Conservation (phyloP, 2,329 filamentous ascomycete species). For the Xylaria sp. region DNA sequence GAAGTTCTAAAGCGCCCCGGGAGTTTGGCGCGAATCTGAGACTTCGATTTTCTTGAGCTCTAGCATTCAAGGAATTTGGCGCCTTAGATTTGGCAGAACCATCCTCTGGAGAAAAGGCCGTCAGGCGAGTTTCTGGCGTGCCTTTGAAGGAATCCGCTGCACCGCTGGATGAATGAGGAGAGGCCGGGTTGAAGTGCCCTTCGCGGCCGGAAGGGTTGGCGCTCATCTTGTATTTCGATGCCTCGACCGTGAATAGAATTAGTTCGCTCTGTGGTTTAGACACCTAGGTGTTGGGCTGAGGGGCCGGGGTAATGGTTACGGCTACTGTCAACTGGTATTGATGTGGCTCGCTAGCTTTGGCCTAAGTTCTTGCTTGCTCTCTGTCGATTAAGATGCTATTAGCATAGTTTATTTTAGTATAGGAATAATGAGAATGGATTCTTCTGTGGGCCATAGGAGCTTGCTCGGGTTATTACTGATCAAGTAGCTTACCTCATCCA, state of each 20-base stretch:
- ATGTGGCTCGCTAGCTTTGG: neutral
- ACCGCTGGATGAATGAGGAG: slow-evolving; percentile 62
- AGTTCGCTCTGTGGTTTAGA: neutral
- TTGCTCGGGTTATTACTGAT: neutral
- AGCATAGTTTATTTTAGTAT: neutral
- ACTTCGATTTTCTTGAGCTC: slow-evolving; percentile 45
- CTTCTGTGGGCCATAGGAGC: neutral
- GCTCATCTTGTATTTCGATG: slow-evolving; percentile 34
- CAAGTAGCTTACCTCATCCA: neutral
- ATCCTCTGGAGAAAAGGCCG: slow-evolving; percentile 71
- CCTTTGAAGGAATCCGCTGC: slow-evolving; percentile 66
- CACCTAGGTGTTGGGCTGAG: neutral
- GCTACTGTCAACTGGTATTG: neutral
- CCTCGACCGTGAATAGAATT: neutral
- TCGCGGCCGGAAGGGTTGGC: slow-evolving; percentile 55
- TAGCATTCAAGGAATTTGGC: slow-evolving; percentile 48
- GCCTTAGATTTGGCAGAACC: slow-evolving; percentile 57
- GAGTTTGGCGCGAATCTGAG: slow-evolving; percentile 41
- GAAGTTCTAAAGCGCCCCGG: slow-evolving; percentile 41
- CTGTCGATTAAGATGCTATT: neutral
- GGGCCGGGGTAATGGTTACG: neutral
- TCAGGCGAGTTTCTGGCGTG: slow-evolving; percentile 72
- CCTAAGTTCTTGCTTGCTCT: neutral
- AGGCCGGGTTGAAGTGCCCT: slow-evolving; percentile 55
- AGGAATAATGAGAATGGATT: neutral